Evolutionary conservation across 2,329 filamentous ascomycete genomes (phyloP), one percentile per base, ranked within the genome.

Genomic region (Aspergillus proliferans): DNA sequence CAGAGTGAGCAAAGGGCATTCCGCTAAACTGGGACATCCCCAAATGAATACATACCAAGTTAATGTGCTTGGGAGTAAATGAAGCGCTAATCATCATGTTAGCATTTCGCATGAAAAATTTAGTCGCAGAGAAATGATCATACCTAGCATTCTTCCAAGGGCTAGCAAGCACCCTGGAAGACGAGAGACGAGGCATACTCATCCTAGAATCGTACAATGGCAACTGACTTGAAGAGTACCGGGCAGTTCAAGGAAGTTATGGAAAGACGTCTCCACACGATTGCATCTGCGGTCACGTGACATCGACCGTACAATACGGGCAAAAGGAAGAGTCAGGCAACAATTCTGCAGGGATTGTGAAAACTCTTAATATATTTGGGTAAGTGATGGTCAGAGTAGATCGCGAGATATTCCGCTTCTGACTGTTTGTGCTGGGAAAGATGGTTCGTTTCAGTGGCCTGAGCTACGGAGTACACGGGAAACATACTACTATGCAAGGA

Each of bases 1-100:
- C n/a, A 22, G 12, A 18, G 19, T 47, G 8, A 47, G 46, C 30
- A 43, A 28, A 4, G 18, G 8, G 3, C 6, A 14, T 21, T 19
- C 21, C 10, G 19, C 4, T 39, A 24, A 15, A 18, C 26, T 19
- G 2, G 36, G 14, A 8, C 6, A 18, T 18, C 15, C n/a, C 6
- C 8, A 7, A n/a, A 18, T 36, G 4, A 40, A 40, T 4, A 19
- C 38, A 40, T 40, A 40, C 26, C 14, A n/a, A 21, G 19, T 45
- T 45, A n/a, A 34, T 45, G 40, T 44, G 38, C 22, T 46, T 52
- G 21, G 46, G 46, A 43, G 45, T 41, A 34, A 47, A 45, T 24
- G 47, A 46, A 39, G 46, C 45, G 44, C 55, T 58, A 43, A 15
- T 21, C 21, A 19, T 48, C 38, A 40, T 38, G 19, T 56, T 48